Base-by-base conservation (phyloP, 2,329 filamentous ascomycete genomes). In the Ceratocystis cubensis region DNA sequence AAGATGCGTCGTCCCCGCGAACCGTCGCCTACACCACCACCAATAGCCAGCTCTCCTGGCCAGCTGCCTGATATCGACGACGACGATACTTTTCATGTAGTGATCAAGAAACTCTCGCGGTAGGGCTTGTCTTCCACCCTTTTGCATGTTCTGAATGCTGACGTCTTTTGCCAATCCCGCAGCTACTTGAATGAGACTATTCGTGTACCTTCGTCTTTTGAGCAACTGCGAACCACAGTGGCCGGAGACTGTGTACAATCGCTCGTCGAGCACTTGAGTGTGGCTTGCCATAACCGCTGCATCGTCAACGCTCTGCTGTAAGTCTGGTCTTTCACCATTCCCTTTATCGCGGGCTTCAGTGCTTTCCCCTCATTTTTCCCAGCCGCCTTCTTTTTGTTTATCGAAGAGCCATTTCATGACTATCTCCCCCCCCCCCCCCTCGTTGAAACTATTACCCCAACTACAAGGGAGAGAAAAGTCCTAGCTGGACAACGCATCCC, bases 301-400 rank as follows among this genome's bases (percentile, higher is more conserved):
- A 82, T 89, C 65, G 85, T 91, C 57, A 88, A 87, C 72, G 87
- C 88, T 63, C 77, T 92, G 41, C 77, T 92, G 86, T 90, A 77
- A 74, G 85, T 81, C 66, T 25, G 44, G 17, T 15, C 8, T 50
- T 44, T 20, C 50, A 22, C 15, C 37, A 41, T 10, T 45, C 41
- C 8, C 53, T 4, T 13, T 53, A 37, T 17, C 65, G 45, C 57
- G n/a, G 22, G 20, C 28, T 56, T 30, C 30, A 22, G 2, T 20
- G 33, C 48, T 69, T 44, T 63, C 44, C 57, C 63, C 65, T 25
- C n/a, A 48, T 50, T 30, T 41, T 46, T 37, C 45, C 37, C 46
- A 57, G 59, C 44, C 59, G 46, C 30, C 37, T 37, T 45, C 15
- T 57, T 45, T 20, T 41, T 15, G 37, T 41, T 41, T 22, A 62